phyloP scores from a whole-genome alignment of 208 protist species.

The Trypanosoma theileri region DNA sequence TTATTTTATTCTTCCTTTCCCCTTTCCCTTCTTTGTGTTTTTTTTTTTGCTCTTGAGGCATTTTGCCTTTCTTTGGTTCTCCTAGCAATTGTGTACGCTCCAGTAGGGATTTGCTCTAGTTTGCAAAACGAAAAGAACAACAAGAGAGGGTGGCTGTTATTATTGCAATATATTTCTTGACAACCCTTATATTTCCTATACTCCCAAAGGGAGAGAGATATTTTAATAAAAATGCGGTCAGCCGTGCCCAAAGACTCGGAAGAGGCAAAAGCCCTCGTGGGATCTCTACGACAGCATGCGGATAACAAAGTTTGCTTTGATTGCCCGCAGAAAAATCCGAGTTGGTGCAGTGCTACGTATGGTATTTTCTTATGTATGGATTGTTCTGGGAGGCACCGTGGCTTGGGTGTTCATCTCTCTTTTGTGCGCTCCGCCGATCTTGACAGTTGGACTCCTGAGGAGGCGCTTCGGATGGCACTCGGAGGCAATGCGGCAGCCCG shows the following conservation, averaged over 20 bases:
- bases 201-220: background rate
- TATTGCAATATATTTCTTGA: no score
- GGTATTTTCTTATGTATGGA: conserved; percentile 97
- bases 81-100: background rate
- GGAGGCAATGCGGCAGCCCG: conserved; percentile 86
- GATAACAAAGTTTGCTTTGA: conserved; percentile 96
- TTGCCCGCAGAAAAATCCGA: conserved; percentile 95
- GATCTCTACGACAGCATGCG: conserved; percentile 46
- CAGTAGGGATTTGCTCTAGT: background rate
- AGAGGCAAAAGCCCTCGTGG: conserved; percentile 78
- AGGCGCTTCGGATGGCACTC: conserved; percentile 86
- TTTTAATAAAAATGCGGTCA: conserved; percentile 5
- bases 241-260: conserved; percentile 54
- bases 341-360: conserved; percentile 95
- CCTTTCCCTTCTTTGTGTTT: background rate
- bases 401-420: conserved; percentile 94
- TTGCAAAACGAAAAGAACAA: background rate
- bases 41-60: background rate
- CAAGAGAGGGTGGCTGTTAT: no score
- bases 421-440: conserved; percentile 94
- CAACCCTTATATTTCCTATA: no score
- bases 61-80: background rate
- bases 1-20: background rate
- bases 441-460: conserved; percentile 86
- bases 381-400: conserved; percentile 94